phyloP scores from a whole-genome alignment of 108 stramenopile species.

The Chaetoceros tenuissimus region DNA sequence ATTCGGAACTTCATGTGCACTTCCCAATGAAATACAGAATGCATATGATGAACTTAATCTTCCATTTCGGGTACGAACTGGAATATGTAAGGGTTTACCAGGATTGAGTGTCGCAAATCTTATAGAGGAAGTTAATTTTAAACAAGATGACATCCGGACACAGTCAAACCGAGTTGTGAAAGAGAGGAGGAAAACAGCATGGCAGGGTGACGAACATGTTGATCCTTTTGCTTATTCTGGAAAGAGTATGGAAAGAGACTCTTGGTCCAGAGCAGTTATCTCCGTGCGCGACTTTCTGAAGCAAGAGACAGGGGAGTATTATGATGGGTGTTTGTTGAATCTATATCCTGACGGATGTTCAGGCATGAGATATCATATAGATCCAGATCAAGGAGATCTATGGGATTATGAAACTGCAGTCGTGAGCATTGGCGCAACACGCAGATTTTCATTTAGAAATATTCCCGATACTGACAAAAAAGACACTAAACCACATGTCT shows the following conservation, averaged over 20 bases:
- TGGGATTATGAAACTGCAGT: constrained; percentile 52
- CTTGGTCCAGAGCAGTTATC: constrained; percentile 28
- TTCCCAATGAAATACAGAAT: constrained; percentile 16
- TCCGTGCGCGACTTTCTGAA: constrained; percentile 27
- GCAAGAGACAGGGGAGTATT: constrained; percentile 20
- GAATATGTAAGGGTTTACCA: not conserved
- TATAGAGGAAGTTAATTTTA: constrained; percentile 30
- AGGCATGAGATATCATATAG: constrained; percentile 54
- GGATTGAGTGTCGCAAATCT: constrained; percentile 16
- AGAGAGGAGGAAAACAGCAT: constrained; percentile 48
- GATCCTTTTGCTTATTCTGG: constrained; percentile 36
- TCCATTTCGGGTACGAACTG: constrained; percentile 34
- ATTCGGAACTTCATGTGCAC: not conserved
- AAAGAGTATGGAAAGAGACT: constrained; percentile 30
- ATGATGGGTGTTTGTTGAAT: constrained; percentile 44
- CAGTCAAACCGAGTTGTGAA: constrained; percentile 20
- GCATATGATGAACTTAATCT: constrained; percentile 25
- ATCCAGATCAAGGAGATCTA: constrained; percentile 47
- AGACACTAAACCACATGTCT: constrained; percentile 20
- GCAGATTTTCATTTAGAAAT: constrained; percentile 42
- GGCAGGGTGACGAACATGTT: constrained; percentile 41
- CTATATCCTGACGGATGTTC: constrained; percentile 42
- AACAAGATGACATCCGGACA: constrained; percentile 27
- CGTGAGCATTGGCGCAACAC: constrained; percentile 40
- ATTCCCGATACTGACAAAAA: not conserved